These are phyloP conservation scores for Exophiala viscosa DNA, from an alignment of 2,329 filamentous ascomycete species.

Conservation along the genomic window DNA sequence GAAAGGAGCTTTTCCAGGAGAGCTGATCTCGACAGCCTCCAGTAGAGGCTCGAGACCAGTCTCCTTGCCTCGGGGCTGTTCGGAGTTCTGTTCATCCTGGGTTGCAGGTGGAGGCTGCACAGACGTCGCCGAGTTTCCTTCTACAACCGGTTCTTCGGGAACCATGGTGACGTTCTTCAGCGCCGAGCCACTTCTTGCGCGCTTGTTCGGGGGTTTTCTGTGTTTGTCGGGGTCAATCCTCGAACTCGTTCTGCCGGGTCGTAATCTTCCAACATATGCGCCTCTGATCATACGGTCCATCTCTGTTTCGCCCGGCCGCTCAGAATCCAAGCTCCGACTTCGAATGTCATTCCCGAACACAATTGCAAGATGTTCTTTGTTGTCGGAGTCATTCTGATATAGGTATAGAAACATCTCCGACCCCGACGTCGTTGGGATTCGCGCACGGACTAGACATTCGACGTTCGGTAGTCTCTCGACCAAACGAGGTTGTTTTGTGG, in stretches of 20 bases:
- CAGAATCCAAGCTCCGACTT: conserved; percentile 55
- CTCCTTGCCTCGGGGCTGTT: conserved; percentile 1
- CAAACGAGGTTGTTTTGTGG: conserved; percentile 63
- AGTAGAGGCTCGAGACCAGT: conserved; percentile 11
- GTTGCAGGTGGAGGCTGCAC: conserved; percentile 4
- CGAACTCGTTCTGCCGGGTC: conserved; percentile 76
- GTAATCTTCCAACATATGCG: conserved; percentile 84
- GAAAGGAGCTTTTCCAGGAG: conserved; percentile 55
- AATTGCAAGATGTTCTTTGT: conserved; percentile 94
- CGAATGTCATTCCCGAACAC: conserved; percentile 89
- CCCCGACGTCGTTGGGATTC: conserved; percentile 86
- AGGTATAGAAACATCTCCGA: conserved; percentile 97
- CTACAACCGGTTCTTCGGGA: conserved; percentile 17
- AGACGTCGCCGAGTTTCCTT: not conserved
- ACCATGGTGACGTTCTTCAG: conserved; percentile 29
- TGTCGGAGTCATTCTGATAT: conserved; percentile 88
- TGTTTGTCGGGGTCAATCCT: conserved; percentile 49
- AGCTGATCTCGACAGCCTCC: conserved; percentile 4
- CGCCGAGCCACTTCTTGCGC: conserved; percentile 22
- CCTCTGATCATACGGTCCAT: conserved; percentile 80
- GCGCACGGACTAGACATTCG: conserved; percentile 88
- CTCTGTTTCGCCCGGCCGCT: conserved; percentile 46
- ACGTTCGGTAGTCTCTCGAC: conserved; percentile 75
- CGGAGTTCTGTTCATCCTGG: conserved; percentile 15
- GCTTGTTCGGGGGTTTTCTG: conserved; percentile 5